phyloP scores from a whole-genome alignment of 208 protist genomes.

The Acanthamoeba healyi region DNA sequence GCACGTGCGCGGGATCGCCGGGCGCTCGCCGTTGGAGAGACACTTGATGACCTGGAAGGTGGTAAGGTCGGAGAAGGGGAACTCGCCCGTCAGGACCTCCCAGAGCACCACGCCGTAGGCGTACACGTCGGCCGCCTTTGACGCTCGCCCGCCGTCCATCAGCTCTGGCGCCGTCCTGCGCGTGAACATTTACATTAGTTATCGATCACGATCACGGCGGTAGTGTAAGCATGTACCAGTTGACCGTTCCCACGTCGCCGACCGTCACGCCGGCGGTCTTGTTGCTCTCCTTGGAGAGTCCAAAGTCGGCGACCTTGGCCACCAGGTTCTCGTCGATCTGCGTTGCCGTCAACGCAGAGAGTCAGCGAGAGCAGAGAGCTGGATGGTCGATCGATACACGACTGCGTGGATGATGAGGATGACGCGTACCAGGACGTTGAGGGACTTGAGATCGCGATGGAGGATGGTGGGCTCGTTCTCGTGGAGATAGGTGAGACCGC shows the following conservation, averaged over 20 bases:
- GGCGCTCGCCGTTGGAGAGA: neutral
- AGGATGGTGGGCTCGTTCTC: constrained; percentile 78
- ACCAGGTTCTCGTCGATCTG: constrained; percentile 41
- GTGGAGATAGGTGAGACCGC: constrained; percentile 83
- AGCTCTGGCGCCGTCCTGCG: constrained; percentile 39
- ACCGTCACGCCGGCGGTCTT: constrained; percentile 24
- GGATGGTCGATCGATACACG: no score
- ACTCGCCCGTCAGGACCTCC: constrained; percentile 69
- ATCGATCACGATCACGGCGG: no score
- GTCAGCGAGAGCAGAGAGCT: no score
- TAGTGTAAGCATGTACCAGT: neutral
- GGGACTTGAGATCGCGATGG: constrained; percentile 83
- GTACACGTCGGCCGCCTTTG: constrained; percentile 66
- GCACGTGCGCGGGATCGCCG: neutral
- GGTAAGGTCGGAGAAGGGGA: constrained; percentile 48
- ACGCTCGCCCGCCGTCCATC: constrained; percentile 9
- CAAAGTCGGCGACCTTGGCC: constrained; percentile 43
- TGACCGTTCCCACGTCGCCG: constrained; percentile 15
- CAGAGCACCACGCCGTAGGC: constrained; percentile 70
- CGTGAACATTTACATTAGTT: no score
- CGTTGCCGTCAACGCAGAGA: no score
- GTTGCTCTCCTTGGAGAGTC: constrained; percentile 51
- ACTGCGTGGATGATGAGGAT: neutral
- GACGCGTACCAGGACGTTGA: constrained; percentile 77
- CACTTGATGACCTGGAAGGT: constrained; percentile 57